These are phyloP conservation scores for Nemania bipapillata DNA, from an alignment of 2,329 filamentous ascomycete species.

Conservation along the genomic window DNA sequence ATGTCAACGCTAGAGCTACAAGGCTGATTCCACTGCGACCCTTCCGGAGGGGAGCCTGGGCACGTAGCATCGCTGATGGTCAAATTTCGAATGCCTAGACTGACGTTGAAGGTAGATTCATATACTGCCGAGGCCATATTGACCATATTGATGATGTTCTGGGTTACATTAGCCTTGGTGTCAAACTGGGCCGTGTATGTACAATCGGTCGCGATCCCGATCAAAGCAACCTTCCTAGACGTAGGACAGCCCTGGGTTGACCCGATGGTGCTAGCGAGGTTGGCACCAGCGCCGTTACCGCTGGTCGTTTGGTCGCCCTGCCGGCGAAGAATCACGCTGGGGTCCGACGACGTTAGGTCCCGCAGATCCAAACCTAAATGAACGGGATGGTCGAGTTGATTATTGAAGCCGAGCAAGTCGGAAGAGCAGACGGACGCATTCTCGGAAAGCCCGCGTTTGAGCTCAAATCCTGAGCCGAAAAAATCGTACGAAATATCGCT, in stretches of 20 bases:
- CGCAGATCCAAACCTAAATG: slow-evolving; percentile 64
- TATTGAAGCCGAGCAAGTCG: slow-evolving; percentile 83
- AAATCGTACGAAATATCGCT: slow-evolving; percentile 74
- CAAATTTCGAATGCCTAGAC: slow-evolving; percentile 86
- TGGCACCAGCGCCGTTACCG: slow-evolving; percentile 82
- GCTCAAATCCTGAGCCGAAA: slow-evolving; percentile 64
- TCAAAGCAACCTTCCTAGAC: slow-evolving; percentile 88
- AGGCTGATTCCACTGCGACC: slow-evolving; percentile 83
- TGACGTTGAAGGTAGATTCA: slow-evolving; percentile 93
- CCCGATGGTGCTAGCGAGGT: slow-evolving; percentile 82
- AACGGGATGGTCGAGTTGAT: slow-evolving; percentile 75
- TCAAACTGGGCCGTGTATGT: slow-evolving; percentile 81
- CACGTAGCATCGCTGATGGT: slow-evolving; percentile 81
- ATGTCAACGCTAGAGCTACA: slow-evolving; percentile 75
- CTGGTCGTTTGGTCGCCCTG: slow-evolving; percentile 70
- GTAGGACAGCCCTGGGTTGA: slow-evolving; percentile 84
- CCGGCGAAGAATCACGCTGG: slow-evolving; percentile 76
- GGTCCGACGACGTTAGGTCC: slow-evolving; percentile 69
- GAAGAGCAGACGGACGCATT: slow-evolving; percentile 70
- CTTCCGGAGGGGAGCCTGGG: slow-evolving; percentile 72
- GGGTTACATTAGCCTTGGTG: slow-evolving; percentile 69
- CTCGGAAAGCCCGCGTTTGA: slow-evolving; percentile 66
- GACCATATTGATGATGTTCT: slow-evolving; percentile 83
- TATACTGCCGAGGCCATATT: slow-evolving; percentile 89
- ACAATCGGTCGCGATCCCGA: slow-evolving; percentile 94